phyloP scores from a whole-genome alignment of 2,329 filamentous ascomycete species.

The Venturia aucupariae region DNA sequence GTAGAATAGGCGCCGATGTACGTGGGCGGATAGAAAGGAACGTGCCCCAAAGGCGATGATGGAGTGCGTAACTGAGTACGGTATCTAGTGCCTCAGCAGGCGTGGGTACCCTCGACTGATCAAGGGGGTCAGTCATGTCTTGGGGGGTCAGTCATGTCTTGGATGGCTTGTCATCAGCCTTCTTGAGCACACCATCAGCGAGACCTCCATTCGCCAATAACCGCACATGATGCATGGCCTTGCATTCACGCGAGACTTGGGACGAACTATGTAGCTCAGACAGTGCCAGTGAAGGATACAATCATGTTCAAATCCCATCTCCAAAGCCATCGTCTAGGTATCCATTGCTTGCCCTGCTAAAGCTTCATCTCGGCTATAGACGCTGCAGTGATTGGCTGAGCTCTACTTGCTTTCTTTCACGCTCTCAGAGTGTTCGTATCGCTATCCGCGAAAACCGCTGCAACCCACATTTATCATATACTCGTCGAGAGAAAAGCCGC shows the following conservation, averaged over 20 bases:
- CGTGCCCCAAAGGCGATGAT: neutral
- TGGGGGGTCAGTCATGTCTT: neutral
- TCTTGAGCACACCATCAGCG: conserved; percentile 6
- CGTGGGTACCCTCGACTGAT: neutral
- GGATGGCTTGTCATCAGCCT: conserved; percentile 2
- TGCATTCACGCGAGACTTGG: neutral
- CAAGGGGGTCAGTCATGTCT: neutral
- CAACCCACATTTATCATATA: conserved; percentile 1
- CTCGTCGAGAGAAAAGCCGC: neutral
- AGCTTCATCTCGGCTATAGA: neutral
- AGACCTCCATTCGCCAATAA: neutral
- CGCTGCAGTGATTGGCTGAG: neutral
- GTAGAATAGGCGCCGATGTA: neutral
- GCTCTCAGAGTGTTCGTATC: neutral
- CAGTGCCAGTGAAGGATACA: neutral
- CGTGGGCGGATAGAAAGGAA: neutral
- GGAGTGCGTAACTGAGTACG: neutral
- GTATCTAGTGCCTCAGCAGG: conserved; percentile 2
- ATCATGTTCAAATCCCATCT: neutral
- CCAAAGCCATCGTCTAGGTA: neutral
- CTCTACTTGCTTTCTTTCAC: neutral
- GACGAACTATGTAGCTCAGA: neutral
- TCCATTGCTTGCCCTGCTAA: neutral
- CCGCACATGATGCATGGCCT: neutral
- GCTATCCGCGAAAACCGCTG: neutral